phyloP scores from a whole-genome alignment of 148 eudicot genomes.

The Vaccinium vitisidaea region DNA sequence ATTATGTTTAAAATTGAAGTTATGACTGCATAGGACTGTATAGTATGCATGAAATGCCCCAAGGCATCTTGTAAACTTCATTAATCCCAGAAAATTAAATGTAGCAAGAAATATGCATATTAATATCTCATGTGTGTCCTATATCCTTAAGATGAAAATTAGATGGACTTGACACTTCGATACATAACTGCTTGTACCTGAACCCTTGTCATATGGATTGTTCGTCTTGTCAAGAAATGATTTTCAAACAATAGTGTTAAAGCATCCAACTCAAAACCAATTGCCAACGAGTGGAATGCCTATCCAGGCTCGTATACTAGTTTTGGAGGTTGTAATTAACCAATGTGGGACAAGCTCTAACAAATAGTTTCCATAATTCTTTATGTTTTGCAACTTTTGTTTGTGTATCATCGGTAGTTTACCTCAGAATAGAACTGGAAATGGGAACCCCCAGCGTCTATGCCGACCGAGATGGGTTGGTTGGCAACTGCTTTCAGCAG shows the following conservation, averaged over 20 bases:
- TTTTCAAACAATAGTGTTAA: not conserved
- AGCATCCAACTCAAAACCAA: too few species aligned
- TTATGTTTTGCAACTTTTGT: not conserved
- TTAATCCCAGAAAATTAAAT: not conserved
- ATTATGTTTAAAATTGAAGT: not conserved
- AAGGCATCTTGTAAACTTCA: not conserved
- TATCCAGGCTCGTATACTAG: too few species aligned
- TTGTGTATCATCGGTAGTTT: not conserved
- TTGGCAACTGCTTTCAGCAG: constrained; percentile 75
- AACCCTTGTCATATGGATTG: not conserved
- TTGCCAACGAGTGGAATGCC: too few species aligned
- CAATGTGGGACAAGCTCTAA: too few species aligned
- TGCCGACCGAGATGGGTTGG: constrained; percentile 80
- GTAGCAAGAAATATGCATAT: not conserved
- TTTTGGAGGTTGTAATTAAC: too few species aligned
- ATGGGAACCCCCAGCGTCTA: constrained; percentile 73
- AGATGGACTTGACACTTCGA: not conserved
- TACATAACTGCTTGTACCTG: not conserved
- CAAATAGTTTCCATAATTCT: not conserved
- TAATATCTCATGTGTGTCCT: too few species aligned
- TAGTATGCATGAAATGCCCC: not conserved
- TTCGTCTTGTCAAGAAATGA: not conserved
- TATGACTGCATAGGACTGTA: not conserved
- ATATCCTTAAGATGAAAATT: not conserved
- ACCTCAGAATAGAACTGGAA: constrained; percentile 90